Conservation (phyloP, 1,139 yeast genomes). For the Kodamaea plutei region DNA sequence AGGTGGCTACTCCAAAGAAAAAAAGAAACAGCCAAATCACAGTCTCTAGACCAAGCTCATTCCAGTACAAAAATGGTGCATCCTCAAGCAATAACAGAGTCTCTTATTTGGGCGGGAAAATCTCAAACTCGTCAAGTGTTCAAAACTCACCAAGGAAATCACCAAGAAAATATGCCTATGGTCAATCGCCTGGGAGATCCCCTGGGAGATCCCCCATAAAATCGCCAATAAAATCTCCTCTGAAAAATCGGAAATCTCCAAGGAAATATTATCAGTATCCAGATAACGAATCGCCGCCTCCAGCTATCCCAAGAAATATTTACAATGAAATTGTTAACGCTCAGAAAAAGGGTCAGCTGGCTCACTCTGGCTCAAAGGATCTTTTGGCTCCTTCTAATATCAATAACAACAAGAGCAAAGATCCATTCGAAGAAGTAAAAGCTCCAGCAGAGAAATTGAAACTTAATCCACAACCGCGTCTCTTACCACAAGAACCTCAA, state of each 20-base stretch:
- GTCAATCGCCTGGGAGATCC: constrained; percentile 19
- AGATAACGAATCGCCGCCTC: constrained; percentile 23
- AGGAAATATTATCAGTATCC: constrained; percentile 18
- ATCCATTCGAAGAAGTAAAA: constrained; percentile 6
- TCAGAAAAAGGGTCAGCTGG: constrained; percentile 20
- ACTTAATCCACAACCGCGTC: constrained; percentile 9
- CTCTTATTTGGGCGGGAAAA: constrained; percentile 19
- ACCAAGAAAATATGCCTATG: constrained; percentile 18
- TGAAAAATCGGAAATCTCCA: constrained; percentile 14
- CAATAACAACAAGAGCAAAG: constrained; percentile 6
- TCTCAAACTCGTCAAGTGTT: constrained; percentile 32
- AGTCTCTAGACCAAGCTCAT: constrained; percentile 18
- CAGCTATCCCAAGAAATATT: constrained; percentile 43
- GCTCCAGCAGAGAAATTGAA: constrained; percentile 3
- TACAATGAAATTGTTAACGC: constrained; percentile 46
- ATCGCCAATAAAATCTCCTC: constrained; percentile 10
- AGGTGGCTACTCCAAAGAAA: constrained; percentile 15
- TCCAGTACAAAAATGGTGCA: constrained; percentile 16
- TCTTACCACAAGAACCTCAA: constrained; percentile 9
- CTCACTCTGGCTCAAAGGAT: not conserved
- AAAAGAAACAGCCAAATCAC: constrained; percentile 15
- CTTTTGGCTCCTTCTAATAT: constrained; percentile 29
- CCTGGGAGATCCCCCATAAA: constrained; percentile 23
- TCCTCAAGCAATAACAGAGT: constrained; percentile 16
- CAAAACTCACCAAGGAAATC: constrained; percentile 30